Base-by-base conservation (phyloP, 176 grass and related monocot species). In the Zizania latifolia region DNA sequence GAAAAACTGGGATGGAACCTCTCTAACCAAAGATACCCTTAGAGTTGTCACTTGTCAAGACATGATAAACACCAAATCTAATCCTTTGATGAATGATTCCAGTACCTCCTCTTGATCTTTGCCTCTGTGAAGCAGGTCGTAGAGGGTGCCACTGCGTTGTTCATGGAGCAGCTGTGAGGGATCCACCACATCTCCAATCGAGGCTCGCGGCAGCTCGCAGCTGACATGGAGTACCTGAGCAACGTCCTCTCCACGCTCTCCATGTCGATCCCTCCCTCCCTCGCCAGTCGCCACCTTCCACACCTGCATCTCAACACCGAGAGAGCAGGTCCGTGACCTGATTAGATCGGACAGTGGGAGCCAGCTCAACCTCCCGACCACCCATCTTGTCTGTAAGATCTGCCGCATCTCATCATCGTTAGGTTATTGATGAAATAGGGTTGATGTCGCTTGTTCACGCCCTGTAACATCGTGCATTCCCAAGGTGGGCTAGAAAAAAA, bases 121-220 rank as follows among this genome's bases (percentile, higher is more conserved):
- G 64, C 37, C n/a, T n/a, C n/a, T n/a, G n/a, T n/a, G 19, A 53
- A 35, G 65, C 83, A 99, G 96, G 96, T 99, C 5, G 91, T 89
- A 0, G 96, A 94, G 58, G 96, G 96, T 12, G 96, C 96, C 10
- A 95, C 92, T 10, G 76, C 86, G 22, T 13, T 99, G 45, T 99
- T 99, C 92, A 90, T 88, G 96, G 96, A 99, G 76, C 96, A 99
- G 58, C 82, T 99, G 9, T 76, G 92, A 8, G 91, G 91, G 68
- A 99, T 99, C 64, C 92, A 94, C 22, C 86, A 89, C 60, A 92
- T 92, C 19, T 92, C 89, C 0, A 92, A 99, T 28, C 87, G 85
- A 59, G 96, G 96, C 0, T 84, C 87, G 5, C 89, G 54, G 64
- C 92, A 99, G 87, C 91, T 99, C 1, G 88, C 96, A 0, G 96